Base-by-base conservation (phyloP, 768 basidiomycete genomes). In the Suillus hirtellus region DNA sequence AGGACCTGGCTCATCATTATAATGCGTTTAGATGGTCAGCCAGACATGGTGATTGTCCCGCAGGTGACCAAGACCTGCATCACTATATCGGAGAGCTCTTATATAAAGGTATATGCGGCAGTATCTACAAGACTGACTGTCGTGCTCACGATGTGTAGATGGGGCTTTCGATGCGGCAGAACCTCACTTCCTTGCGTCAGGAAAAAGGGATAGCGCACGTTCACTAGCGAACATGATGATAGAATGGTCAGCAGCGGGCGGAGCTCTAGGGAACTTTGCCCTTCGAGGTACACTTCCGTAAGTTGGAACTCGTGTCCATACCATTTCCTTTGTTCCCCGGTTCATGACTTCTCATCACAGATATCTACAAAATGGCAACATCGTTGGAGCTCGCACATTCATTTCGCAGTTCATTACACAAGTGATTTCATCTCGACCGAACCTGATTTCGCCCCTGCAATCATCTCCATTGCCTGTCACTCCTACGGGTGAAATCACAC, bases 371-470 rank as follows among this genome's bases (percentile, higher is more conserved):
- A 92, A 94, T 60, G 93, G 93, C 17, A 95, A 95, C 66, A 89
- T 99, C 70, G 86, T 94, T n/a, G 92, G 92, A 4, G 93, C 96
- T 4, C 86, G 87, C n/a, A 86, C 90, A n/a, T 97, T 98, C 81
- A 88, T 96, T 72, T 80, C 83, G n/a, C 85, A 88, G 56, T 94
- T 91, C 73, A 81, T 89, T 55, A 81, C 88, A 58, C 84, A 85
- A 62, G 77, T 92, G 7, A 79, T 89, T 53, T 71, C 81, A 21
- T 75, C 80, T 19, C 73, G 83, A 61, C 79, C 82, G 12, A 72
- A 77, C 46, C 65, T 81, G 63, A 68, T 69, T 8, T 80, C 83
- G 46, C 69, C 80, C 55, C 74, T 81, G 65, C 76, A 78, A 31
- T 68, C 76, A 11, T 70, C 75, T 5, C 77, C 82, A n/a, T 77